Conservation (phyloP, 192 early-diverging fungal species). For the Coemansia brasiliensis region DNA sequence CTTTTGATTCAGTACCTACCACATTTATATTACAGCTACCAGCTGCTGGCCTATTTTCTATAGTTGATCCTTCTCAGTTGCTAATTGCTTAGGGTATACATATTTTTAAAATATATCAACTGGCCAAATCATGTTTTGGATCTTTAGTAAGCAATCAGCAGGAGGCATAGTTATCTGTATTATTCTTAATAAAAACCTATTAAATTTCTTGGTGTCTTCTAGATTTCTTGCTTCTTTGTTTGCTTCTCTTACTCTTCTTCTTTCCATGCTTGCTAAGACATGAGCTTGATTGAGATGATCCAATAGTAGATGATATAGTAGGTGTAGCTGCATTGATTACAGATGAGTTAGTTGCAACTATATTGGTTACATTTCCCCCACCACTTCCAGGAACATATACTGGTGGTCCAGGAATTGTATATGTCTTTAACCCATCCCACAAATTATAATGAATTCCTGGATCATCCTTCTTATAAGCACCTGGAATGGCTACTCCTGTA, state of each 20-base stretch:
- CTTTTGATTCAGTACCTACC: no score
- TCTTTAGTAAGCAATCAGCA: conserved; percentile 31
- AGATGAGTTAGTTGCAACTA: no score
- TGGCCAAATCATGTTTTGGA: conserved; percentile 51
- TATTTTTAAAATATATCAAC: conserved; percentile 37
- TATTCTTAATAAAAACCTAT: not conserved
- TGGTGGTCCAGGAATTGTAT: conserved; percentile 14
- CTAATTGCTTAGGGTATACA: conserved; percentile 44
- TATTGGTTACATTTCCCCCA: no score
- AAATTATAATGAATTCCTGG: conserved; percentile 14
- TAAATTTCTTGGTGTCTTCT: not conserved
- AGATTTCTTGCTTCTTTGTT: not conserved
- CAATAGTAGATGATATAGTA: no score
- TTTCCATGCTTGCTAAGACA: not conserved
- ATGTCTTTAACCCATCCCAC: not conserved
- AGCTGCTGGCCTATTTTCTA: no score
- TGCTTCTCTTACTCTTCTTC: not conserved
- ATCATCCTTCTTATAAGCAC: conserved; percentile 19
- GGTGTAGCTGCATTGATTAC: no score
- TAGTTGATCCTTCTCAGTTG: conserved; percentile 14
- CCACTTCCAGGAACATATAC: conserved; percentile 6
- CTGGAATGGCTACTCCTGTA: conserved; percentile 15
- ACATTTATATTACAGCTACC: no score
- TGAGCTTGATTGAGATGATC: no score
- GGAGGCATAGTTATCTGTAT: conserved; percentile 4